Evolutionary conservation across 1,139 yeast species (phyloP).

Genomic region (Taphrina deformans): DNA sequence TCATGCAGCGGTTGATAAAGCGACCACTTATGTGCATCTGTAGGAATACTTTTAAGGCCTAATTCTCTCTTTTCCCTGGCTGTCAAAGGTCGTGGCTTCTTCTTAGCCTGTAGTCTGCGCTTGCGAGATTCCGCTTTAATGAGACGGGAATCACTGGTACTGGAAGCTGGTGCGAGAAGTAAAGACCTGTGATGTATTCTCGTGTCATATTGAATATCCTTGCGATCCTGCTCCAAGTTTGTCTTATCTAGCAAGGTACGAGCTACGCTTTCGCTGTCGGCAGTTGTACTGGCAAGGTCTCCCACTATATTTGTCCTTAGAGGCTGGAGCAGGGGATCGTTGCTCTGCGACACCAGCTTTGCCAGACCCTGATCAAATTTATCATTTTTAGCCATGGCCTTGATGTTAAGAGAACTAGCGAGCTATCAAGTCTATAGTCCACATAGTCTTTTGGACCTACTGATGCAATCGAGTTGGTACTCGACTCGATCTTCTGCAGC

Average conservation of each 20-base stretch:
- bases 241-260: not conserved
- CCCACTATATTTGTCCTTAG: not conserved
- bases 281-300: not conserved
- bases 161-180: constrained; percentile 26
- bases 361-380: not conserved
- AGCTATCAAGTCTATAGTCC: no score
- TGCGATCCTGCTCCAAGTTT: constrained; percentile 23
- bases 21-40: constrained; percentile 54
- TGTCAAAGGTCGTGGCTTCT: constrained; percentile 28
- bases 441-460: no score
- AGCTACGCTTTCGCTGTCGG: not conserved
- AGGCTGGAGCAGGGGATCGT: constrained; percentile 6
- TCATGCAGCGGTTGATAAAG: constrained; percentile 56
- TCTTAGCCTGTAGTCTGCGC: constrained; percentile 16
- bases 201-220: constrained; percentile 8
- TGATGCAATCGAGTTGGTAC: no score
- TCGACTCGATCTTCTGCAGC: no score
- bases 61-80: constrained; percentile 20
- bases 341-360: not conserved
- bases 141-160: constrained; percentile 12
- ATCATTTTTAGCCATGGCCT: not conserved
- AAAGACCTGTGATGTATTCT: constrained; percentile 32
- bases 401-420: no score
- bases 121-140: constrained; percentile 5
- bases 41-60: constrained; percentile 35